Percentiles rank a stretch among this genome's conserved stretches.
These are phyloP conservation scores for Lathyrus tuberosus DNA, from an alignment of 306 rosid genomes.

Conservation along the genomic window DNA sequence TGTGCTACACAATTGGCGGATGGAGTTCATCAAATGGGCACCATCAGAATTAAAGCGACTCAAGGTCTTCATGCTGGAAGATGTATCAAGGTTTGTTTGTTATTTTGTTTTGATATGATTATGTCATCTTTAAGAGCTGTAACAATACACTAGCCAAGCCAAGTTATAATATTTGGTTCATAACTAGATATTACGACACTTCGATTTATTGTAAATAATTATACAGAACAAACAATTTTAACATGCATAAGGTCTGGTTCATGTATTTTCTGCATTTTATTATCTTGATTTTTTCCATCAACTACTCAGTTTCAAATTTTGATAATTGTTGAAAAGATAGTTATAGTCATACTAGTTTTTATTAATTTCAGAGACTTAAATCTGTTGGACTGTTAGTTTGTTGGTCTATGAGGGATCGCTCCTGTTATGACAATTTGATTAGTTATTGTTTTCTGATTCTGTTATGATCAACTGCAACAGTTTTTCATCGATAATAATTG, in stretches of 20 bases:
- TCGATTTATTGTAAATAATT: slow-evolving; percentile 18
- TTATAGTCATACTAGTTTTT: background rate
- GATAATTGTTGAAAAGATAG: slow-evolving; percentile 5
- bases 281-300: slow-evolving; percentile 1
- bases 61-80: slow-evolving; percentile 89
- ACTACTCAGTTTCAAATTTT: slow-evolving; percentile 16
- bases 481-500: background rate
- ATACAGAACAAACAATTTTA: slow-evolving; percentile 16
- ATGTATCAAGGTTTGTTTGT: slow-evolving; percentile 71
- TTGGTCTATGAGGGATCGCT: slow-evolving; percentile 13
- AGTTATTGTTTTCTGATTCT: slow-evolving; percentile 5
- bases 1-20: slow-evolving; percentile 96
- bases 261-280: background rate
- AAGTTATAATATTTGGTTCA: slow-evolving; percentile 16
- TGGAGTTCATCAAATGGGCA: slow-evolving; percentile 87
- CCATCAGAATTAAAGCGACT: slow-evolving; percentile 88
- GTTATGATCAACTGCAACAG: background rate
- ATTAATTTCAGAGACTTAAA: slow-evolving; percentile 3
- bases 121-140: slow-evolving; percentile 18
- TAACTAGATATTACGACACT: background rate
- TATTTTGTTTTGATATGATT: slow-evolving; percentile 31
- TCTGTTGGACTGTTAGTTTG: slow-evolving; percentile 6
- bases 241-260: slow-evolving; percentile 4
- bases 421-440: slow-evolving; percentile 2
- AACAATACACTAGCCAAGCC: slow-evolving; percentile 17